phyloP scores from a whole-genome alignment of 495 filamentous ascomycete species.

The Neurospora tetraspora region DNA sequence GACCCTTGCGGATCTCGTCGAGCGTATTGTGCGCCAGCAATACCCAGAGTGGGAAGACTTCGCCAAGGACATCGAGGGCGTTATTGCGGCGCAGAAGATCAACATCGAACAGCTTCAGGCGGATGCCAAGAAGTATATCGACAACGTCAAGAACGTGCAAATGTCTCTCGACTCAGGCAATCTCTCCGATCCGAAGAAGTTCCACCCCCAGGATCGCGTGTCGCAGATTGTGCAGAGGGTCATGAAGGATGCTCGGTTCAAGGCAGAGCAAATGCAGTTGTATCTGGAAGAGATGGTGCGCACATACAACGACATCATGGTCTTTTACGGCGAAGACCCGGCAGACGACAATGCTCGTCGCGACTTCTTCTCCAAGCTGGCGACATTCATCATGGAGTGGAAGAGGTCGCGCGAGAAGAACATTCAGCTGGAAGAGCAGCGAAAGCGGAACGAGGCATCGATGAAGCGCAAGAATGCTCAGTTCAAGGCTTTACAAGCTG shows the following conservation, averaged over 20 bases:
- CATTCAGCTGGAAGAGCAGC: conserved; percentile 66
- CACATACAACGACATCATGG: conserved; percentile 91
- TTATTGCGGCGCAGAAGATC: conserved; percentile 78
- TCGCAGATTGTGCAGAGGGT: conserved; percentile 80
- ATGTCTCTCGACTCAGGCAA: conserved; percentile 86
- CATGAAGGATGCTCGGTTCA: conserved; percentile 94
- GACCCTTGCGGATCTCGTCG: conserved; percentile 92
- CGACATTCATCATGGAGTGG: conserved; percentile 86
- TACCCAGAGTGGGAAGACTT: conserved; percentile 95
- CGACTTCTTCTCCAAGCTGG: conserved; percentile 93
- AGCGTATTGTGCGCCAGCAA: conserved; percentile 90
- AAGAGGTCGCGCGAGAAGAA: conserved; percentile 96
- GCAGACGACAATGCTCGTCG: conserved; percentile 86
- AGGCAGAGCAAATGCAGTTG: conserved; percentile 91
- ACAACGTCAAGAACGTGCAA: conserved; percentile 90
- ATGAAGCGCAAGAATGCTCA: conserved; percentile 78
- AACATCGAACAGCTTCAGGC: conserved; percentile 84
- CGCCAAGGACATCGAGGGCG: conserved; percentile 71
- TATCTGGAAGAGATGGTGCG: conserved; percentile 89
- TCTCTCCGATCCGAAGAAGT: conserved; percentile 91
- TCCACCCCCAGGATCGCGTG: conserved; percentile 94
- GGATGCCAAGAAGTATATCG: conserved; percentile 90
- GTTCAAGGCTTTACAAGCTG: conserved; percentile 40
- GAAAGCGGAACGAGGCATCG: conserved; percentile 74
- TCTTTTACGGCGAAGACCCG: conserved; percentile 92